Conservation (phyloP, 192 early-diverging fungal species). For the Linnemannia schmuckeri region DNA sequence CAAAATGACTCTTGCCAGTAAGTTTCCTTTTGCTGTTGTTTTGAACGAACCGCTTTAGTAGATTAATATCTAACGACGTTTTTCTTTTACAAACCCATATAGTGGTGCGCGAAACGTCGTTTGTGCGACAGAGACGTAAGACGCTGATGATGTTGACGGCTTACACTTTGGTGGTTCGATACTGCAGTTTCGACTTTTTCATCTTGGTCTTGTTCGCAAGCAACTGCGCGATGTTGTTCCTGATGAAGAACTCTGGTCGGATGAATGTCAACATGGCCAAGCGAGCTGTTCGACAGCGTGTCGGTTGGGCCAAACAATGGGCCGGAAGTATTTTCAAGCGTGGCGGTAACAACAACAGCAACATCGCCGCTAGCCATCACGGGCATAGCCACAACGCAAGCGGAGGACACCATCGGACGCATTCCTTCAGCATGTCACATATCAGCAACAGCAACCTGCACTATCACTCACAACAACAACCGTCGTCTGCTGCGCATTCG, state of each 20-base stretch:
- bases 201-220: conserved; percentile 61
- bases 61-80: background rate
- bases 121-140: conserved; percentile 62
- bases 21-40: background rate
- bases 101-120: conserved; percentile 65
- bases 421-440: background rate
- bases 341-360: conserved; percentile 26
- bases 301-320: conserved; percentile 71
- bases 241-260: conserved; percentile 68
- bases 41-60: background rate
- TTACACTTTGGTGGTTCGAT: conserved; percentile 60
- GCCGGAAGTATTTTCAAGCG: conserved; percentile 60
- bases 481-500: background rate
- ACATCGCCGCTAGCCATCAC: background rate
- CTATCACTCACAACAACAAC: background rate
- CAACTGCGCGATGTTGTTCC: conserved; percentile 65
- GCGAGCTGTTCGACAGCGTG: conserved; percentile 65
- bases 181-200: conserved; percentile 67
- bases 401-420: background rate
- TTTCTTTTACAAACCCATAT: background rate
- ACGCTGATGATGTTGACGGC: conserved; percentile 60
- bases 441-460: conserved; percentile 5
- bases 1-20: conserved; percentile 57
- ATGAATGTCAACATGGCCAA: conserved; percentile 74
- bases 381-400: background rate